Base-by-base conservation (phyloP, 2,329 filamentous ascomycete species). In the Fusarium musae region DNA sequence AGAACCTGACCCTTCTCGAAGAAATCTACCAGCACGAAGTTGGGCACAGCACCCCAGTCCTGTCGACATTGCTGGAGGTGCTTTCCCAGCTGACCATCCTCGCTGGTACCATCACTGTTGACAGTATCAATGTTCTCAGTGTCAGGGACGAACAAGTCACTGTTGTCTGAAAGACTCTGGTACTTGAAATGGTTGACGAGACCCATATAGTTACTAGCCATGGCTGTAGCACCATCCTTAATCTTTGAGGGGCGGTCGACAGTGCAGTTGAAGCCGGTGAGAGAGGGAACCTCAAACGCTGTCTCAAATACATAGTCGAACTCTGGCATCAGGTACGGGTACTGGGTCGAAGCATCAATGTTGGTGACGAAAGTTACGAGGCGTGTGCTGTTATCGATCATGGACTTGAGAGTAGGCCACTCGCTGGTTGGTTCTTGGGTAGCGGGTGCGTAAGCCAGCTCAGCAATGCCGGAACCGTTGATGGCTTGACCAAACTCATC, bases 171-270 rank as follows among this genome's bases (percentile, higher is more conserved):
- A 28, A 90, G 79, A 9, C 79, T 82, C 64, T 86, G 83, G 84
- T 95, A 91, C 59, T 92, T 87, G 84, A 96, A 96, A 83, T 96
- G 93, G 85, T 96, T 96, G 84, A 93, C 87, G 15, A 96, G 84
- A 32, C 93, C 90, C 80, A 96, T 87, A 75, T 90, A 87, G 74
- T 88, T 88, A 3, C 86, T 85, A 1, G 84, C 78, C 32, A 93
- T 78, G 4, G 92, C 93, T 3, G 84, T 77, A 21, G 87, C 77
- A 54, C 87, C 86, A 7, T 84, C 79, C 28, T 82, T 80, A 39
- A 91, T 82, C 10, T 81, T 80, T 0, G 86, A 81, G 0, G 93
- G 93, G 1, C 93, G 90, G 78, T 92, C 85, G 8, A 93, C 86
- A 1, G 86, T 87, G 85, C 93, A 96, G 80, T 91, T 91, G 85